These are phyloP conservation scores for Rubia balearica DNA, from an alignment of 305 asterid genomes.

Conservation along the genomic window DNA sequence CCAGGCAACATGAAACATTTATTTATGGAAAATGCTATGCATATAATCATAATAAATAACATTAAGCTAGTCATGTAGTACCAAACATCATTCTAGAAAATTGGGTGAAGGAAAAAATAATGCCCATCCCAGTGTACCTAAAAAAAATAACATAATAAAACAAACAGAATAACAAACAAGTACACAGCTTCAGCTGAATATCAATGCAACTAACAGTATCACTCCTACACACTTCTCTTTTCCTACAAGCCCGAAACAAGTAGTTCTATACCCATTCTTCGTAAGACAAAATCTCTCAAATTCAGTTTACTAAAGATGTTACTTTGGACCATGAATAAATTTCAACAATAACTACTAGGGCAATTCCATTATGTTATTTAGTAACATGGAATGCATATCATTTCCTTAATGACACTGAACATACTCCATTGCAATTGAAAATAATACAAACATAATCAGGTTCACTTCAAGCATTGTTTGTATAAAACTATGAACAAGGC, in stretches of 20 bases:
- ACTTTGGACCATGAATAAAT: background rate
- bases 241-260: background rate
- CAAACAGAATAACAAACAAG: background rate
- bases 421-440: background rate
- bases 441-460: background rate
- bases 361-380: background rate
- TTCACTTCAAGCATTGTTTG: background rate
- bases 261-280: background rate
- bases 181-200: background rate
- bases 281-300: background rate
- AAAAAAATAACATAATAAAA: background rate
- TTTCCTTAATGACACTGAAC: background rate
- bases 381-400: background rate
- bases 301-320: background rate
- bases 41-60: background rate
- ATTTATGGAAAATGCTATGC: background rate
- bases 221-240: background rate
- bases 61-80: background rate
- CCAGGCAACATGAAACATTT: conserved; percentile 1
- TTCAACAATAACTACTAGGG: background rate
- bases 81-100: background rate
- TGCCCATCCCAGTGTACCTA: background rate
- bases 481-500: background rate
- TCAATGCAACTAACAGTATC: background rate
- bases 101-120: background rate